Base-by-base conservation (phyloP, 1,139 yeast genomes). In the Komagataea norvegica region DNA sequence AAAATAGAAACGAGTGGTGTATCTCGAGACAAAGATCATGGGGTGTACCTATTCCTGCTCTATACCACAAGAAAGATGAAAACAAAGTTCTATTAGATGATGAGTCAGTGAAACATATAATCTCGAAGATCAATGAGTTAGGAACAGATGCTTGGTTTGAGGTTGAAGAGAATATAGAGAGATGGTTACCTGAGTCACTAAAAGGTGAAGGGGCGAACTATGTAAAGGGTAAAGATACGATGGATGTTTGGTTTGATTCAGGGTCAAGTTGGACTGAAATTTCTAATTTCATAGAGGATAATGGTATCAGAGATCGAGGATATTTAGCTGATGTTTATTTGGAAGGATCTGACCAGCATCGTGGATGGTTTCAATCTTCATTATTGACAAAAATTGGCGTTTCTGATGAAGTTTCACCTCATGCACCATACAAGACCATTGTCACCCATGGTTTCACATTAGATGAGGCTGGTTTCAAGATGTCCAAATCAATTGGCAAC, bases 171-270 rank as follows among this genome's bases (percentile, higher is more conserved):
- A 70, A 74, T 40, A 67, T 81, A 42, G 54, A 67, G 13, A 70
- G 78, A 41, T 91, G 97, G 96, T 60, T 91, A 15, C 96, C 96
- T 0, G 53, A 54, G 4, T 55, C 67, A 11, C 64, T 59, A 37
- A 52, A 59, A 11, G 52, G 55, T 16, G 51, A 56, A 11, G 78
- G 79, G 0, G 43, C 56, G 3, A 49, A 62, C 2, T 81, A 68
- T 46, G 49, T 56, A 21, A 82, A 86, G 51, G 91, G 96, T 1
- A 73, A 68, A 36, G 98, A 93, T 51, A 91, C 98, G 0, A 84
- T 91, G 89, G 99, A 91, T 61, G 98, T 91, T 8, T 91, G 99
- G 99, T 89, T 91, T 64, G 99, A 91, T 58, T 85, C 95, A 28
- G 99, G 99, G 0, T 78, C 95, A 1, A 81, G 94, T 25, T 91